These are phyloP conservation scores for Tilletia indica DNA, from an alignment of 1,284 basidiomycete genomes.

Conservation along the genomic window DNA sequence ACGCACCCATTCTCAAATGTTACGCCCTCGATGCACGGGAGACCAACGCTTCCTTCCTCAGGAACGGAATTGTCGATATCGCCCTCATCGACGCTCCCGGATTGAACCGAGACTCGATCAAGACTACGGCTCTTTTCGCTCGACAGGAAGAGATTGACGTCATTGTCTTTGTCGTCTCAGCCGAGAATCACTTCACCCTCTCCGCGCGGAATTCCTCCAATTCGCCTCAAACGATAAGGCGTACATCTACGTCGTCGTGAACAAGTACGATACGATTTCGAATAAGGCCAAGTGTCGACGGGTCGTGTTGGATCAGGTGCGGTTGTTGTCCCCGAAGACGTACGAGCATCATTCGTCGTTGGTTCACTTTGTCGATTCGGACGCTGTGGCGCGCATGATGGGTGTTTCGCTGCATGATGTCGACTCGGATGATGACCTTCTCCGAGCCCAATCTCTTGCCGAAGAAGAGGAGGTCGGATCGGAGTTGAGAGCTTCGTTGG, in stretches of 20 bases:
- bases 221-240: constrained; percentile 96
- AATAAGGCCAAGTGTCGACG: constrained; percentile 92
- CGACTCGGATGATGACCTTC: constrained; percentile 20
- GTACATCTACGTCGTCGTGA: constrained; percentile 96
- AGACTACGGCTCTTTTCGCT: constrained; percentile 93
- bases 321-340: constrained; percentile 83
- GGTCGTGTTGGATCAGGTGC: constrained; percentile 89
- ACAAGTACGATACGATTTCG: constrained; percentile 93
- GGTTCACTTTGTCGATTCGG: constrained; percentile 95
- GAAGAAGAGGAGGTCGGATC: constrained; percentile 8
- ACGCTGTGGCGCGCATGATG: constrained; percentile 50
- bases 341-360: constrained; percentile 88
- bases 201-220: constrained; percentile 92
- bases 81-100: constrained; percentile 98
- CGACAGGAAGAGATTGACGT: constrained; percentile 99
- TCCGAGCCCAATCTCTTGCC: constrained; percentile 4
- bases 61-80: constrained; percentile 95
- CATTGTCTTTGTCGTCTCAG: constrained; percentile 94
- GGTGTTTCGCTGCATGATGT: constrained; percentile 18
- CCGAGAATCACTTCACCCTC: constrained; percentile 97
- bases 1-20: constrained; percentile 57
- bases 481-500: constrained; percentile 24
- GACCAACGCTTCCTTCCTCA: constrained; percentile 57
- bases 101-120: constrained; percentile 89
- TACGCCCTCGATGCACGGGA: constrained; percentile 44